These are phyloP conservation scores for Penicillium concentricum DNA, from an alignment of 2,329 filamentous ascomycete genomes.

Conservation along the genomic window DNA sequence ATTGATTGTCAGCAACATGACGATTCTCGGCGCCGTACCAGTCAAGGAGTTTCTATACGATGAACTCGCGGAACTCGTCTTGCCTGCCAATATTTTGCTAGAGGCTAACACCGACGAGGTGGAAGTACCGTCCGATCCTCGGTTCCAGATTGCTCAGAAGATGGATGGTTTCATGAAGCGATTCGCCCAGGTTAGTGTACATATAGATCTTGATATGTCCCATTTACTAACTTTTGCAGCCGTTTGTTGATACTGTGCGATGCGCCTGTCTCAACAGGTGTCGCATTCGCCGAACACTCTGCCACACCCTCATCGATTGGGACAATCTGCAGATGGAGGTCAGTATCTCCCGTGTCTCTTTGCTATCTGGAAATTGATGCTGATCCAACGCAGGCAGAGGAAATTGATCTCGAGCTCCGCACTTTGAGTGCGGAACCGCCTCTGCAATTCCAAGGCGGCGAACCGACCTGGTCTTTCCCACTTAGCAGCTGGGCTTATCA, in stretches of 20 bases:
- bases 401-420: conserved; percentile 69
- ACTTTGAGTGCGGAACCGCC: conserved; percentile 61
- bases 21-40: conserved; percentile 65
- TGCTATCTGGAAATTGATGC: background rate
- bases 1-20: conserved; percentile 70
- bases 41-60: conserved; percentile 75
- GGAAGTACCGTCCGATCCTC: conserved; percentile 70
- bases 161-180: conserved; percentile 68
- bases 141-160: conserved; percentile 68
- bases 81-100: conserved; percentile 69
- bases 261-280: conserved; percentile 88
- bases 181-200: conserved; percentile 45
- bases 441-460: conserved; percentile 52
- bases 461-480: conserved; percentile 65
- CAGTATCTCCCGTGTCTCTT: background rate
- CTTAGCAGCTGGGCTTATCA: conserved; percentile 87
- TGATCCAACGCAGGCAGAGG: conserved; percentile 53
- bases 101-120: conserved; percentile 73
- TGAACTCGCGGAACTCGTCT: conserved; percentile 73
- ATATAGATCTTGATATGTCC: background rate
- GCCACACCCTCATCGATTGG: conserved; percentile 79
- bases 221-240: conserved; percentile 48
- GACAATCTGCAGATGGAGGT: conserved; percentile 79
- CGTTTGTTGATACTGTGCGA: conserved; percentile 80
- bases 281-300: conserved; percentile 83